A percentile compares a stretch with the other conserved stretches of the same genome.
These are phyloP conservation scores for Barbarea vulgaris DNA, from an alignment of 345 rosid species.

Conservation along the genomic window DNA sequence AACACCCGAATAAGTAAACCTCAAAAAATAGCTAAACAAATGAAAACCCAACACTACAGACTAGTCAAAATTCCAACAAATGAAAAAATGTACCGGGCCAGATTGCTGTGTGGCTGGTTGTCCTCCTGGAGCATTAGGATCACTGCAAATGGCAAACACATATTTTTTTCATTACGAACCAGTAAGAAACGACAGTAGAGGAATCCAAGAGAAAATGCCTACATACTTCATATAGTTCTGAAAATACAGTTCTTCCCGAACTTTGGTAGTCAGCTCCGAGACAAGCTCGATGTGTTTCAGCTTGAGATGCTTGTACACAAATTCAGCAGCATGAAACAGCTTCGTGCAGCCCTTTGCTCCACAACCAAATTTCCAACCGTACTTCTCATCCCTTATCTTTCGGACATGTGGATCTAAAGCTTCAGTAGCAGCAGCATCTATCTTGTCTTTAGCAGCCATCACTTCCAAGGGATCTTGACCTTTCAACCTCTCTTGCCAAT, in stretches of 20 bases:
- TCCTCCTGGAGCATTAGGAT: constrained; percentile 96
- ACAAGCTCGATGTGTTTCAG: constrained; percentile 88
- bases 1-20: constrained; percentile 6
- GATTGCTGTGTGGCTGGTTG: constrained; percentile 86
- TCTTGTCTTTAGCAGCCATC: constrained; percentile 93
- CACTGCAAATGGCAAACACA: constrained; percentile 53
- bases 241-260: constrained; percentile 93
- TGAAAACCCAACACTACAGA: neutral
- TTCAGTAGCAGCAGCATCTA: constrained; percentile 86
- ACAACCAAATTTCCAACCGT: constrained; percentile 99
- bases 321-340: constrained; percentile 98
- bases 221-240: constrained; percentile 97
- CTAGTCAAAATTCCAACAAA: neutral
- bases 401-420: constrained; percentile 89
- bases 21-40: neutral
- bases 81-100: constrained; percentile 50
- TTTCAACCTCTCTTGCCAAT: constrained; percentile 90
- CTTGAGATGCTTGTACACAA: constrained; percentile 99
- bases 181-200: constrained; percentile 6
- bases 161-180: neutral
- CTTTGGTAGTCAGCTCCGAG: constrained; percentile 78
- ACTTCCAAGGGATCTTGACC: constrained; percentile 90
- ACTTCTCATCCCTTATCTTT: constrained; percentile 98
- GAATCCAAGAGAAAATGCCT: neutral
- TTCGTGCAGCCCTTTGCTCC: constrained; percentile 99